Percentiles rank a stretch among this genome's conserved stretches.
These are phyloP conservation scores for Termitomyces sp. DNA, from an alignment of 768 basidiomycete genomes.

Conservation along the genomic window DNA sequence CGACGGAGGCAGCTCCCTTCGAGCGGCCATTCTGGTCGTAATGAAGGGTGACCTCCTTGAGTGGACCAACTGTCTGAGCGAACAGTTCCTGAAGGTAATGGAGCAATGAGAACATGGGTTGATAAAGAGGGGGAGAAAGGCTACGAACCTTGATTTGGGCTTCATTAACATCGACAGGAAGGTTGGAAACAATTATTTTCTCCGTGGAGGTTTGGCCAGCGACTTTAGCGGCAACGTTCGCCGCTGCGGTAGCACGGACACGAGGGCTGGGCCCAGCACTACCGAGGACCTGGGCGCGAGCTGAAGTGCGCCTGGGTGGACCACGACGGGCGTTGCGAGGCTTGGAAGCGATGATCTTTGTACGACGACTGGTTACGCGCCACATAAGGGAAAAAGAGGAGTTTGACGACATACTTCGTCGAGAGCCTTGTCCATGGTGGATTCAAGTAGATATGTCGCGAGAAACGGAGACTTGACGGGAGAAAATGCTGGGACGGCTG, in stretches of 20 bases:
- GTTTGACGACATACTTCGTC: constrained; percentile 55
- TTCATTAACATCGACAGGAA: constrained; percentile 92
- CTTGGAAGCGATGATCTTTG: constrained; percentile 64
- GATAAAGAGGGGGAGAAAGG: not conserved
- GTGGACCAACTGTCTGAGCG: constrained; percentile 81
- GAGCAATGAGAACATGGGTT: not conserved
- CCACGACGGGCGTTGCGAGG: constrained; percentile 44
- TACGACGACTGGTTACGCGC: constrained; percentile 15
- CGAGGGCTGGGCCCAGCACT: constrained; percentile 39
- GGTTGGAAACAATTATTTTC: constrained; percentile 95
- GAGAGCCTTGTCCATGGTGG: constrained; percentile 74
- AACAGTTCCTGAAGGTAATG: constrained; percentile 75
- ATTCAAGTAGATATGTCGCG: constrained; percentile 4
- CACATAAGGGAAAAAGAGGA: constrained; percentile 12
- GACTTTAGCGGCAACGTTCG: constrained; percentile 27
- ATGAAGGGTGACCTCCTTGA: constrained; percentile 77
- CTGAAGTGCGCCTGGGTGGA: constrained; percentile 36
- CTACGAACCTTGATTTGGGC: constrained; percentile 79
- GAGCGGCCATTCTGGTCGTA: constrained; percentile 84
- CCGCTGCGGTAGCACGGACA: constrained; percentile 44
- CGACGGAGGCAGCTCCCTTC: constrained; percentile 85
- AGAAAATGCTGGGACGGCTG: constrained; percentile 26
- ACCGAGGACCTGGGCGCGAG: constrained; percentile 59
- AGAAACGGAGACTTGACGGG: constrained; percentile 15
- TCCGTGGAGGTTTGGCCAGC: constrained; percentile 48